These are phyloP conservation scores for Elaphomyces granulatus DNA, from an alignment of 495 filamentous ascomycete genomes.

Conservation along the genomic window DNA sequence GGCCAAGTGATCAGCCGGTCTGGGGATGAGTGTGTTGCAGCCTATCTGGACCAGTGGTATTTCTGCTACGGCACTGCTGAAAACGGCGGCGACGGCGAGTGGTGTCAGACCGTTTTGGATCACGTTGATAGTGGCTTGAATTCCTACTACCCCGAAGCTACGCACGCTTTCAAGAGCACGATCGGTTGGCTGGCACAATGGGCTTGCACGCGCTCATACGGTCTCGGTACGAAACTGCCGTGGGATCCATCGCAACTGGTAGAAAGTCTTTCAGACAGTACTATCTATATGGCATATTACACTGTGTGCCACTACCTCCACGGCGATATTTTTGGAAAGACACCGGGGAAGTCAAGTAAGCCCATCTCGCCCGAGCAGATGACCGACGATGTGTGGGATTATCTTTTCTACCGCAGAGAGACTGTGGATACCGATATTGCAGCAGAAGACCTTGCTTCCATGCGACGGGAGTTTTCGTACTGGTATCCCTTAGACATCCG, in stretches of 20 bases:
- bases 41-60: slow-evolving; percentile 93
- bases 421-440: slow-evolving; percentile 47
- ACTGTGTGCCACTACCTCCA: slow-evolving; percentile 83
- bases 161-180: slow-evolving; percentile 69
- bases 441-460: slow-evolving; percentile 52
- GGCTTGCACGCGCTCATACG: slow-evolving; percentile 87
- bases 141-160: slow-evolving; percentile 63
- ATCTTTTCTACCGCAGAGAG: slow-evolving; percentile 60
- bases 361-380: slow-evolving; percentile 71
- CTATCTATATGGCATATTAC: slow-evolving; percentile 96
- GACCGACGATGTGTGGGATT: slow-evolving; percentile 95
- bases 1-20: slow-evolving; percentile 72
- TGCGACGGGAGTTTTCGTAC: slow-evolving; percentile 89
- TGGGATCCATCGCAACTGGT: slow-evolving; percentile 88
- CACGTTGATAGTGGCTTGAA: slow-evolving; percentile 65
- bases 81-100: slow-evolving; percentile 55
- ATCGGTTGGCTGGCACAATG: slow-evolving; percentile 88
- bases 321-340: slow-evolving; percentile 62
- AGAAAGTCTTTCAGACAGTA: slow-evolving; percentile 81
- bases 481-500: slow-evolving; percentile 88
- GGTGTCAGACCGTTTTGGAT: slow-evolving; percentile 58
- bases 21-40: slow-evolving; percentile 82
- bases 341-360: slow-evolving; percentile 39
- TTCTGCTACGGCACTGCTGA: slow-evolving; percentile 93
- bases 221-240: slow-evolving; percentile 87